Evolutionary conservation across 1,284 basidiomycete species (phyloP).

Genomic region (Cystobasidium pallidum): DNA sequence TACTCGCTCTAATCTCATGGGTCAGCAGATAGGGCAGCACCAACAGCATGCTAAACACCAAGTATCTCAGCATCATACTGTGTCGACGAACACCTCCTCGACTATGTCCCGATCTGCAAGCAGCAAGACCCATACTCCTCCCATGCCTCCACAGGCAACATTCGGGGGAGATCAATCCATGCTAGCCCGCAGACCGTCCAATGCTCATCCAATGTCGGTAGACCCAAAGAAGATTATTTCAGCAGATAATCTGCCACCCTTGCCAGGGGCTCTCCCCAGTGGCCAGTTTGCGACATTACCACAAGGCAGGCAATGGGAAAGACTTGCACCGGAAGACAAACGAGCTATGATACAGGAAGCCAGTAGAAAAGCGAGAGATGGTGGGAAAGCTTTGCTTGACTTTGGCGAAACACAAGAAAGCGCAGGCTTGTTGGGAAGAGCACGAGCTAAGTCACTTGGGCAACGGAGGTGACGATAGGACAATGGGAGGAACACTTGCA

Average conservation of each 20-base stretch:
- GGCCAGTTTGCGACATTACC: slow-evolving; percentile 36
- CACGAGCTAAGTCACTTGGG: slow-evolving; percentile 18
- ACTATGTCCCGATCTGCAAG: slow-evolving; percentile 6
- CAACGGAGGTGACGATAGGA: slow-evolving; percentile 1
- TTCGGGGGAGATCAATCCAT: slow-evolving; percentile 31
- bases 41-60: neutral
- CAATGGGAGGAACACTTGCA: too few relatives aligned
- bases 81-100: neutral
- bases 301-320: slow-evolving; percentile 42
- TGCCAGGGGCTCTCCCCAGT: slow-evolving; percentile 20
- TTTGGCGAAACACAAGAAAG: slow-evolving; percentile 27
- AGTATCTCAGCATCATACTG: neutral
- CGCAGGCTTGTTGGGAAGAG: slow-evolving; percentile 13
- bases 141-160: slow-evolving; percentile 35
- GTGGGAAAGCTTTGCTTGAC: slow-evolving; percentile 46
- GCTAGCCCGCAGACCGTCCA: slow-evolving; percentile 22
- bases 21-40: slow-evolving; percentile 29
- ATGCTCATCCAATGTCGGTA: neutral
- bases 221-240: slow-evolving; percentile 27
- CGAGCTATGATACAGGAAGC: slow-evolving; percentile 33
- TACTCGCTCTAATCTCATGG: slow-evolving; percentile 44
- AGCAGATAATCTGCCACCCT: slow-evolving; percentile 19
- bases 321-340: slow-evolving; percentile 35
- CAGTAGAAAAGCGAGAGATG: slow-evolving; percentile 41
- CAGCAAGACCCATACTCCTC: slow-evolving; percentile 15